Base-by-base conservation (phyloP, 2,329 filamentous ascomycete species). In the Meredithiella fracta region DNA sequence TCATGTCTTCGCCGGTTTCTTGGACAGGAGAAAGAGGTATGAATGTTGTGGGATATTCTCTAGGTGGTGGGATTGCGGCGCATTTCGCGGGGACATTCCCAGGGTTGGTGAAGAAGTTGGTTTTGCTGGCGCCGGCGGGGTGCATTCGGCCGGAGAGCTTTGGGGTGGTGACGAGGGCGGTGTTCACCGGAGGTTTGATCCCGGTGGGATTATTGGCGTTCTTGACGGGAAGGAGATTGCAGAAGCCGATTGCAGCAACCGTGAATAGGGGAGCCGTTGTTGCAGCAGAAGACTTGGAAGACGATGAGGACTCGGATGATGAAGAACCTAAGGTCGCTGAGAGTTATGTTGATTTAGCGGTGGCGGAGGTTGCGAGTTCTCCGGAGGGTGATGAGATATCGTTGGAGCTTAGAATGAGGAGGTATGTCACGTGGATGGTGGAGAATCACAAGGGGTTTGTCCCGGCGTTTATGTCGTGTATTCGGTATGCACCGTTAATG, bases 71-170 rank as follows among this genome's bases (percentile, higher is more conserved):
- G 54, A 82, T 94, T 56, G 80, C 82, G 3, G 79, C 82, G 4
- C 78, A 82, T 59, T 91, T 94, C 64, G 79, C 86, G 5, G 78
- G 78, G 8, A 76, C 81, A 58, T 89, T 90, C 64, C 85, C 86
- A 0, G 65, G 77, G 51, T 71, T 91, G 56, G 74, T 95, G 14
- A 74, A 76, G 11, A 78, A 76, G 8, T 72, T 96, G 22, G 73
- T 92, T 9, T 76, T 95, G 4, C 75, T 96, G 44, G 87, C 88
- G 0, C 88, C 90, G 0, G 75, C 82, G 0, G 90, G 90, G 0
- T 72, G 95, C 47, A 78, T 95, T 61, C 70, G 77, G 44, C 67
- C 72, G 0, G 68, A 72, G 57, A 73, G 73, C 61, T 77, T 81
- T 59, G 76, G 75, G 22, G 65, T 67, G 38, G 60, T 70, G 8